Evolutionary conservation across 106 monocot species (phyloP).

Genomic region (Acorus gramineus): DNA sequence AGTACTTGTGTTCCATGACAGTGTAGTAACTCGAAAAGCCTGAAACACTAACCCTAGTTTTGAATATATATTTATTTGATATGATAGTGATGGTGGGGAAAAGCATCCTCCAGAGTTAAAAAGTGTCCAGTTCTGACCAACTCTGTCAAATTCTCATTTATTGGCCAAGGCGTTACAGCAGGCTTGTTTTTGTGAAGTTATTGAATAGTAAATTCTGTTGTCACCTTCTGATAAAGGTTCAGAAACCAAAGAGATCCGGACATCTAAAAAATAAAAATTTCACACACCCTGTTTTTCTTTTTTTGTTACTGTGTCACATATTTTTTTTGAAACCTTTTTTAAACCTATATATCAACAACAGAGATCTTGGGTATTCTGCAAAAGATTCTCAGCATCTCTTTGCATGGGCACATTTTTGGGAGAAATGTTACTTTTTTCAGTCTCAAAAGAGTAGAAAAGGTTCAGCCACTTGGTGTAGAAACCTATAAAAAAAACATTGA

Average conservation of each 20-base stretch:
- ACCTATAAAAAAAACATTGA: too few species aligned
- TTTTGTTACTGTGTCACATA: too few species aligned
- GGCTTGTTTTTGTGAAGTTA: background rate
- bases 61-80: background rate
- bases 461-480: background rate
- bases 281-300: too few species aligned
- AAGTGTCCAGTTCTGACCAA: slow-evolving; percentile 10
- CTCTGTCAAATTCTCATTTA: slow-evolving; percentile 13
- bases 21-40: slow-evolving; percentile 6
- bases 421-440: background rate
- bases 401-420: slow-evolving; percentile 18
- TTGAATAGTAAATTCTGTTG: too few species aligned
- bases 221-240: too few species aligned
- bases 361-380: too few species aligned
- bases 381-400: slow-evolving; percentile 19
- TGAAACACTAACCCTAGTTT: slow-evolving; percentile 7
- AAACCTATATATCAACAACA: too few species aligned
- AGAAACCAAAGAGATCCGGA: too few species aligned
- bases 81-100: too few species aligned
- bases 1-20: background rate
- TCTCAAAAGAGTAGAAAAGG: slow-evolving; percentile 4
- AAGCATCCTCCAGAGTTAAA: background rate
- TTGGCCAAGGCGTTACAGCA: slow-evolving; percentile 3
- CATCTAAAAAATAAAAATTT: too few species aligned
- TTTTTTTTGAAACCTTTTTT: too few species aligned